These are phyloP conservation scores for Brassica juncea DNA, from an alignment of 345 rosid genomes.

Conservation along the genomic window DNA sequence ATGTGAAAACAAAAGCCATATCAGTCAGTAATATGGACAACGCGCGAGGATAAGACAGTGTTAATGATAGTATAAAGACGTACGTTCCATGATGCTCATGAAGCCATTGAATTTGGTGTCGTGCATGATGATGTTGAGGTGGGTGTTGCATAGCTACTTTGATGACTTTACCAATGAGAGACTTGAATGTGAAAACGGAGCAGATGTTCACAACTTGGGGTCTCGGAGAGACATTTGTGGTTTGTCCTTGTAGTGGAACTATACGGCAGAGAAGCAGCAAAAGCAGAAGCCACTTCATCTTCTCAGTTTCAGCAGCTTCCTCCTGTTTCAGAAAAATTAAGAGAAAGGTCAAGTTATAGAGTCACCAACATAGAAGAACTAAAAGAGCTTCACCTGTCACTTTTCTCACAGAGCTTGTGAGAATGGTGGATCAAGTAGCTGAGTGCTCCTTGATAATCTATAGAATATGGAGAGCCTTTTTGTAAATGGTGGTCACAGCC, in stretches of 20 bases:
- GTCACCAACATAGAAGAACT: too few species aligned
- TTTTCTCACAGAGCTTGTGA: too few species aligned
- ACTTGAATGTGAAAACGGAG: conserved; percentile 53
- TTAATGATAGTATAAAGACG: conserved; percentile 16
- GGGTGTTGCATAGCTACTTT: conserved; percentile 62
- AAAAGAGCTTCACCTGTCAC: too few species aligned
- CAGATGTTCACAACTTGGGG: conserved; percentile 63
- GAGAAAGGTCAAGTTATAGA: background rate
- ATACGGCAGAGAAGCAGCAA: conserved; percentile 29
- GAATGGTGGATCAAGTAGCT: too few species aligned
- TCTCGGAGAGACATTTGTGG: conserved; percentile 37
- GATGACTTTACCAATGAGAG: conserved; percentile 65
- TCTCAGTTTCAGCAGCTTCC: conserved; percentile 24
- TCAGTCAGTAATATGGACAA: conserved; percentile 4
- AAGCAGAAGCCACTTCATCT: conserved; percentile 43
- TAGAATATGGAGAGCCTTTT: conserved; percentile 16
- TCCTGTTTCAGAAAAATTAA: background rate
- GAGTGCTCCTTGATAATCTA: background rate
- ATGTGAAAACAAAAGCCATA: conserved; percentile 14
- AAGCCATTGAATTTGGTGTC: conserved; percentile 68
- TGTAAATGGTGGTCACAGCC: conserved; percentile 7
- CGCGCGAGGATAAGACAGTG: conserved; percentile 1
- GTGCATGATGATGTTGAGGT: conserved; percentile 51
- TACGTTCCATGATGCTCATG: conserved; percentile 54
- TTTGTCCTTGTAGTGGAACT: conserved; percentile 29